Percentiles rank a stretch among this genome's conserved stretches.
phyloP scores from a whole-genome alignment of 768 basidiomycete species.

The Suillus sp. region DNA sequence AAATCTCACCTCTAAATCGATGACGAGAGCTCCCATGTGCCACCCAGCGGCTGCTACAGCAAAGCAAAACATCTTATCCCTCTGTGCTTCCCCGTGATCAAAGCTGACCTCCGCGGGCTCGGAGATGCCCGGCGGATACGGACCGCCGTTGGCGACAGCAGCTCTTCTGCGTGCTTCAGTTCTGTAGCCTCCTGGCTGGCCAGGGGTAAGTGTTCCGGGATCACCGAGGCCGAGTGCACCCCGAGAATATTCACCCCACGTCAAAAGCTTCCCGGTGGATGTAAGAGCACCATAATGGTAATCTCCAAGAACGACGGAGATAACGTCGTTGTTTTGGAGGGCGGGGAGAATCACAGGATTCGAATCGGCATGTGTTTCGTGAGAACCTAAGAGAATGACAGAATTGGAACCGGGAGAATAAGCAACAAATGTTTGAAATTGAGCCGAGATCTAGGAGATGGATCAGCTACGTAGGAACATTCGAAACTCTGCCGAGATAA shows the following conservation, averaged over 20 bases:
- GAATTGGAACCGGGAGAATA: conserved; percentile 74
- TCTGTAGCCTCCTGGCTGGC: conserved; percentile 62
- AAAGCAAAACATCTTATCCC: conserved; percentile 72
- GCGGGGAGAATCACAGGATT: conserved; percentile 67
- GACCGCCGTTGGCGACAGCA: conserved; percentile 25
- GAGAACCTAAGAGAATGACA: conserved; percentile 73
- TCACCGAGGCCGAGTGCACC: conserved; percentile 90
- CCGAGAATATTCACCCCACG: conserved; percentile 76
- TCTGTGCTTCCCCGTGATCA: conserved; percentile 52
- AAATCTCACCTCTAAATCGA: conserved; percentile 69
- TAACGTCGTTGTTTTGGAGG: conserved; percentile 76
- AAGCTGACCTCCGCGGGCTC: conserved; percentile 76
- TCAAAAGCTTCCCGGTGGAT: conserved; percentile 68
- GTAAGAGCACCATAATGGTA: conserved; percentile 92
- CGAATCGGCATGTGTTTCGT: conserved; percentile 42
- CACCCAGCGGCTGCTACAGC: conserved; percentile 82
- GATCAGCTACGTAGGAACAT: conserved; percentile 10
- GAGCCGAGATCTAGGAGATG: conserved; percentile 71
- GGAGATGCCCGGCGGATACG: conserved; percentile 44
- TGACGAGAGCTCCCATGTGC: conserved; percentile 89
- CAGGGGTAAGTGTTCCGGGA: conserved; percentile 52
- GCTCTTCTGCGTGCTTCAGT: conserved; percentile 38
- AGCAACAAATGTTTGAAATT: conserved; percentile 79
- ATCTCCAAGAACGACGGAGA: conserved; percentile 89
- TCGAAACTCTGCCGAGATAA: conserved; percentile 11